phyloP scores from a whole-genome alignment of 768 basidiomycete genomes.

The Clavaria fumosa region DNA sequence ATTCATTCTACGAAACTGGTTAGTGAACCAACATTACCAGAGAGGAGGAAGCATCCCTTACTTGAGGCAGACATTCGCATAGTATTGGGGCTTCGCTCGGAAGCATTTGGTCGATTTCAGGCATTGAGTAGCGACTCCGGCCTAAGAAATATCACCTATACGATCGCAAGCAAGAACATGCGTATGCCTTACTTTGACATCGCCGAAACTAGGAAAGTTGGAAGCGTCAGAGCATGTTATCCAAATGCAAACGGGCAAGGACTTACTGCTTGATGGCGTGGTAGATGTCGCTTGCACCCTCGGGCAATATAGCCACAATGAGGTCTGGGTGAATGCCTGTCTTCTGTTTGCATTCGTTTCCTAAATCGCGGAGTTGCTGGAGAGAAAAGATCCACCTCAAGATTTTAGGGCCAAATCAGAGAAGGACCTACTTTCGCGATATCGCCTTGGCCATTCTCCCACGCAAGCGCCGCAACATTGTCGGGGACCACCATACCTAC shows the following conservation, averaged over 20 bases:
- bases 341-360: conserved; percentile 28
- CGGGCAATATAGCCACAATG: conserved; percentile 55
- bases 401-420: not conserved
- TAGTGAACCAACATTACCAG: conserved; percentile 1
- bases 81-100: conserved; percentile 61
- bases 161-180: not conserved
- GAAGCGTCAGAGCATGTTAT: not conserved
- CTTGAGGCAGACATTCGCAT: conserved; percentile 71
- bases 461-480: conserved; percentile 29
- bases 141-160: conserved; percentile 19
- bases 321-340: conserved; percentile 28
- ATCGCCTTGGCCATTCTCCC: conserved; percentile 42
- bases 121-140: conserved; percentile 70
- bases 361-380: conserved; percentile 35
- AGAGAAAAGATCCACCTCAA: not conserved
- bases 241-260: not conserved
- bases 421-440: conserved; percentile 23
- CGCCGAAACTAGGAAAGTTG: conserved; percentile 44
- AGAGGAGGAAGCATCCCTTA: conserved; percentile 26
- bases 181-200: conserved; percentile 15
- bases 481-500: conserved; percentile 49
- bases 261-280: conserved; percentile 65
- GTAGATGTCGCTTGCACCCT: conserved; percentile 63
- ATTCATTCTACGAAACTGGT: conserved; percentile 40
- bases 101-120: conserved; percentile 51